Base-by-base conservation (phyloP, 2,329 filamentous ascomycete species). In the Cordyceps cicadae region DNA sequence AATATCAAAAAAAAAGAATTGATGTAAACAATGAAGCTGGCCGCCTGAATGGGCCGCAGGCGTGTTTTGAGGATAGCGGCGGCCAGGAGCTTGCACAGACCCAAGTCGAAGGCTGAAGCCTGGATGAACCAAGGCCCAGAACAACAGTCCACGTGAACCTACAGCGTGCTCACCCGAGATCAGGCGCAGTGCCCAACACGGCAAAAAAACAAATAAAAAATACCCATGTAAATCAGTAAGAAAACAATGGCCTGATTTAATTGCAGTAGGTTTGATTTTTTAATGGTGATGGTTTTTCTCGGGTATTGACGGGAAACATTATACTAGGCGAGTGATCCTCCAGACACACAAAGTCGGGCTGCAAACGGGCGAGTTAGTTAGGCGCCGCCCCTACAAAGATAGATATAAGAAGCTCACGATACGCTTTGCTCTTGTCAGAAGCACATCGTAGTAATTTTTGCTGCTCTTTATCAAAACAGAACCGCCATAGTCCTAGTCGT, bases 61-160 rank as follows among this genome's bases (percentile, higher is more conserved):
- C 26, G 49, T 51, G 49, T 51, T 58, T 21, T 52, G 46, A 51
- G 26, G 56, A 59, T 59, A n/a, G n/a, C 12, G 17, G 46, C 11
- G 37, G 37, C 37, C 24, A 4, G 2, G 5, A 60, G 62, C 64
- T 62, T 29, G 54, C 64, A 63, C 54, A 64, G 62, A 62, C 24
- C 24, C 49, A 43, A n/a, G 54, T 39, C 37, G 62, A 63, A 57
- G 51, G 39, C 61, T n/a, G 57, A 59, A 34, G 60, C 49, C 17
- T n/a, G 21, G 29, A 41, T 66, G 63, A 68, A 69, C 68, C 64
- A 68, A 48, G 55, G 29, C 51, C 50, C 49, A 19, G 59, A 64
- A 63, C 60, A 55, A 58, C 49, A 34, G 63, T 62, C 66, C 66
- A 67, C 64, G 64, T 62, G 66, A 69, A 65, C 66, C 58, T 8